Conservation (phyloP, 805 yeast genomes). For the Starmerella roubikii region DNA sequence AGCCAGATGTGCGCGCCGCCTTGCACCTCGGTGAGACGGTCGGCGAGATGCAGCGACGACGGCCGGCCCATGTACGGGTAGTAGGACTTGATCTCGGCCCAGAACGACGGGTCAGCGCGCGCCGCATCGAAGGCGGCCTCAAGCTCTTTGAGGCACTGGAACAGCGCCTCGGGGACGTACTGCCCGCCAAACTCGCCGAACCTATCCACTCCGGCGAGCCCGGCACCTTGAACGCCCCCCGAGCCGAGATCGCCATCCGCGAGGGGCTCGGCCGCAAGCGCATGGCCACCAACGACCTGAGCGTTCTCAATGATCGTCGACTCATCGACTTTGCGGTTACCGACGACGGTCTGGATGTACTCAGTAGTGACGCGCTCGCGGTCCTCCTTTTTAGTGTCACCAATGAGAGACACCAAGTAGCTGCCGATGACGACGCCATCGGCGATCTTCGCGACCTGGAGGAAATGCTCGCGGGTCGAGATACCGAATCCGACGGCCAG, state of each 20-base stretch:
- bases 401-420: constrained; percentile 58
- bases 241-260: too few species aligned
- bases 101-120: constrained; percentile 75
- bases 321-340: constrained; percentile 30
- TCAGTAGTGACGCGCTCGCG: constrained; percentile 51
- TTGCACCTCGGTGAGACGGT: constrained; percentile 71
- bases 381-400: constrained; percentile 38
- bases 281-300: constrained; percentile 5
- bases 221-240: constrained; percentile 23
- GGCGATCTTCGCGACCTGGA: constrained; percentile 61
- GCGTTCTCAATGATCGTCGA: constrained; percentile 5
- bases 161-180: constrained; percentile 93
- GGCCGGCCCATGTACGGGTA: constrained; percentile 96
- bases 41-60: constrained; percentile 80
- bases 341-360: constrained; percentile 58
- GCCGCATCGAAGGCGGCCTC: constrained; percentile 82
- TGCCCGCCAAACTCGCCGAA: constrained; percentile 98
- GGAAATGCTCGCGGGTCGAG: constrained; percentile 80
- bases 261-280: constrained; percentile 7
- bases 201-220: constrained; percentile 32
- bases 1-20: constrained; percentile 97
- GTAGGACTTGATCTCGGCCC: constrained; percentile 78
- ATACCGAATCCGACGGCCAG: constrained; percentile 97
- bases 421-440: constrained; percentile 97
- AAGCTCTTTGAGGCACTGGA: constrained; percentile 77